Percentiles rank a stretch among this genome's conserved stretches.
phyloP scores from a whole-genome alignment of 208 protist species.

The Phytomonas francai region DNA sequence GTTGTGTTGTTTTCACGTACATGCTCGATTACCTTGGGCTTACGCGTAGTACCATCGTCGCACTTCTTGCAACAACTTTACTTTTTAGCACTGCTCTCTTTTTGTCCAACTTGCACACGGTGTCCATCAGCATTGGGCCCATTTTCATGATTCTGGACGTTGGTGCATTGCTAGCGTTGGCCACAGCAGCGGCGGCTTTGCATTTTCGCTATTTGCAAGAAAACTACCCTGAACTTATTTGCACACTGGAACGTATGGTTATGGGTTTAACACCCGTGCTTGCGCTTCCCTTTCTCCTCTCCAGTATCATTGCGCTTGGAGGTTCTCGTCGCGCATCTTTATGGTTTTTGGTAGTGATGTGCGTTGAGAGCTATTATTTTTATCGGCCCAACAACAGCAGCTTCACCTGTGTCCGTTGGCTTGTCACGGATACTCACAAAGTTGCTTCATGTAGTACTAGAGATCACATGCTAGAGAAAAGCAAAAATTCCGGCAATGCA shows the following conservation, averaged over 20 bases:
- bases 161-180: constrained; percentile 24
- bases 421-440: constrained; percentile 4
- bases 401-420: constrained; percentile 27
- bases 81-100: constrained; percentile 50
- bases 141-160: constrained; percentile 59
- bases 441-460: neutral
- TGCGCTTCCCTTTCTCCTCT: constrained; percentile 54
- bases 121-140: constrained; percentile 44
- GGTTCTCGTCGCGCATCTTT: constrained; percentile 63
- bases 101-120: constrained; percentile 58
- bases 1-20: constrained; percentile 59
- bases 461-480: neutral
- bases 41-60: constrained; percentile 37
- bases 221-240: constrained; percentile 55
- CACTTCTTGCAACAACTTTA: constrained; percentile 32
- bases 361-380: constrained; percentile 56
- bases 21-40: constrained; percentile 72
- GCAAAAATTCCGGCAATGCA: neutral
- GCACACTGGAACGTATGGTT: constrained; percentile 53
- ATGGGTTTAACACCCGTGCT: constrained; percentile 56
- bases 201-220: constrained; percentile 85
- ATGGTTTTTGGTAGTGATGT: constrained; percentile 52
- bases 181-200: constrained; percentile 36
- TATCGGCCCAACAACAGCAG: constrained; percentile 72
- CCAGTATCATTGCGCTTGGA: constrained; percentile 48